Percentiles rank a stretch among this genome's conserved stretches.
These are phyloP conservation scores for Boeremia exigua DNA, from an alignment of 2,329 filamentous ascomycete genomes.

Conservation along the genomic window DNA sequence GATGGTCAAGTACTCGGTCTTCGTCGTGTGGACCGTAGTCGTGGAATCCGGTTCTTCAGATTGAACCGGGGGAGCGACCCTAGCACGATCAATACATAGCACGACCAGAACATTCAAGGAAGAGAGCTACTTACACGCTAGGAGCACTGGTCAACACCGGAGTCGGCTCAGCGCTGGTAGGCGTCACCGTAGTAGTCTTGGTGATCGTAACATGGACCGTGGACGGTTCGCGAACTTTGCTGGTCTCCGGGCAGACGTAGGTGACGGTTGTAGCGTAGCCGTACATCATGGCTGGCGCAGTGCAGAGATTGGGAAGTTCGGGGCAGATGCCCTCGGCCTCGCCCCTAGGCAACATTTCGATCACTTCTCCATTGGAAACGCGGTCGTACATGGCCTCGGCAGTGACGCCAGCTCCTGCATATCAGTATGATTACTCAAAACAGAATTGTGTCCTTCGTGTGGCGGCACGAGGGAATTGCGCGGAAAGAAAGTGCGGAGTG, in stretches of 20 bases:
- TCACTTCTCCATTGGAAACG: slow-evolving; percentile 6
- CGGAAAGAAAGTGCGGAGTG: background rate
- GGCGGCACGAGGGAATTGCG: background rate
- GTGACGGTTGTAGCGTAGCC: slow-evolving; percentile 28
- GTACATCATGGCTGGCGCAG: slow-evolving; percentile 22
- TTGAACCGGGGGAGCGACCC: background rate
- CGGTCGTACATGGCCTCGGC: slow-evolving; percentile 15
- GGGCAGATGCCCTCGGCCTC: slow-evolving; percentile 18
- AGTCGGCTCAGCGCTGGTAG: background rate
- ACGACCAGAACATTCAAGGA: too few species aligned
- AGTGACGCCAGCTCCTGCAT: slow-evolving; percentile 15
- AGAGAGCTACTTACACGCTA: background rate
- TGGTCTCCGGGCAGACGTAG: slow-evolving; percentile 29
- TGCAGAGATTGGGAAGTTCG: slow-evolving; percentile 30
- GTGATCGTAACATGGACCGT: slow-evolving; percentile 29
- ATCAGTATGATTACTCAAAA: background rate
- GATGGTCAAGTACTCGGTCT: slow-evolving; percentile 18
- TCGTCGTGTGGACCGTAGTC: slow-evolving; percentile 24
- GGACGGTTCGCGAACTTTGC: slow-evolving; percentile 2
- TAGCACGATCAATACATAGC: background rate
- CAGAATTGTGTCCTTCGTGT: background rate
- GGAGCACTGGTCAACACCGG: background rate
- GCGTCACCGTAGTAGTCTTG: slow-evolving; percentile 23
- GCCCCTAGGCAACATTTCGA: slow-evolving; percentile 7
- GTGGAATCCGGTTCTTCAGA: slow-evolving; percentile 17